These are phyloP conservation scores for Pseudisothecium myosuroides DNA, from an alignment of 225 moss, liverwort and hornwort genomes.

Conservation along the genomic window DNA sequence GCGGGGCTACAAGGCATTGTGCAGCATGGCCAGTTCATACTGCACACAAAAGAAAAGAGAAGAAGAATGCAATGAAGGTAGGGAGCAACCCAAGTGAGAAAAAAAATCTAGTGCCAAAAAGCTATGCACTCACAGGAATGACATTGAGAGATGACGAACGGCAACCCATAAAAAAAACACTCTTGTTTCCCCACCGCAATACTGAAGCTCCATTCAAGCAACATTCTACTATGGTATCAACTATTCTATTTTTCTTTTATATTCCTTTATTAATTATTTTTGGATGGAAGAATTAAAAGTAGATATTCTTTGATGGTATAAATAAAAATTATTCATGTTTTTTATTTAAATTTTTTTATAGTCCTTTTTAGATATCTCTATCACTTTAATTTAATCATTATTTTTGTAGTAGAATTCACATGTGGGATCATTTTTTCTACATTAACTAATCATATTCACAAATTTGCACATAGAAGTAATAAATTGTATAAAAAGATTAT, in stretches of 20 bases:
- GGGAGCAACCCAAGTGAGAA: rapidly evolving
- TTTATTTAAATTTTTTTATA: too few relatives aligned
- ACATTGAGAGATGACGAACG: neutral
- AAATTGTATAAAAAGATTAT: neutral
- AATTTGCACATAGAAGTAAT: neutral
- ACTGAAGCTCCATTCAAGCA: neutral
- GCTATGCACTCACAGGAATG: neutral
- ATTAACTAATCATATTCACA: neutral
- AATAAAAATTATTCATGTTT: neutral
- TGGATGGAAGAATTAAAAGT: too few relatives aligned
- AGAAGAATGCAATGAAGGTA: too few relatives aligned
- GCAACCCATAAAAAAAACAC: neutral
- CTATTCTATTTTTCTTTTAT: neutral
- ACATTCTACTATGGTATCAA: neutral
- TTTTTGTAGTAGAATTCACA: too few relatives aligned
- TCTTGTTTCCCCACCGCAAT: neutral
- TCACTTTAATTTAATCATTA: neutral
- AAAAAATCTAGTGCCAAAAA: neutral
- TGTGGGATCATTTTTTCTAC: neutral
- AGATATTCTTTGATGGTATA: neutral
- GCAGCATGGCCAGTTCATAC: constrained; percentile 3
- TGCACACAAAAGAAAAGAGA: neutral
- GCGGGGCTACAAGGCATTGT: neutral
- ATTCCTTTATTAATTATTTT: neutral
- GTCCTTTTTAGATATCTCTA: neutral